phyloP scores from a whole-genome alignment of 805 yeast genomes.

The Ogataea pini region DNA sequence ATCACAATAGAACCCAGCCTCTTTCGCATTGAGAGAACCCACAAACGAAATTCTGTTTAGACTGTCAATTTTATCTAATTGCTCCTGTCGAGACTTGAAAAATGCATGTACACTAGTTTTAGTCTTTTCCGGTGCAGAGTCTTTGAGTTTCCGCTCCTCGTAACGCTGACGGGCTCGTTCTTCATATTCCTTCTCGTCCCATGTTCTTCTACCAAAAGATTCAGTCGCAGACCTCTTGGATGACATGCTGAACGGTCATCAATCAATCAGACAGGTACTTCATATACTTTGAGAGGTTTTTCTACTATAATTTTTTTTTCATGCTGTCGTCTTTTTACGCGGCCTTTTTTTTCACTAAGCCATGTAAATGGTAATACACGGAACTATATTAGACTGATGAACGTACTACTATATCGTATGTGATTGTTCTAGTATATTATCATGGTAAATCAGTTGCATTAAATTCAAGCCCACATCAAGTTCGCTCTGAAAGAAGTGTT shows the following conservation, averaged over 20 bases:
- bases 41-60: conserved; percentile 29
- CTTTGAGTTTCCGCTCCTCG: conserved; percentile 5
- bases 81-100: conserved; percentile 24
- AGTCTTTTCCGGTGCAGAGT: conserved; percentile 17
- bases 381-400: conserved; percentile 5
- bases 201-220: conserved; percentile 60
- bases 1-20: conserved; percentile 85
- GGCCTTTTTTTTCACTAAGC: neutral
- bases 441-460: conserved; percentile 8
- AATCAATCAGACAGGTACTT: too few species aligned
- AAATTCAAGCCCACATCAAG: conserved; percentile 2
- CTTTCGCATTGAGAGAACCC: conserved; percentile 35
- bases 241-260: neutral
- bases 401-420: conserved; percentile 4
- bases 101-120: conserved; percentile 23
- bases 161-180: conserved; percentile 40
- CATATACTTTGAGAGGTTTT: too few species aligned
- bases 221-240: conserved; percentile 6
- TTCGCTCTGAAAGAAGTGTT: conserved; percentile 7
- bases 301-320: neutral
- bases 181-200: conserved; percentile 71
- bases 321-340: neutral
- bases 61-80: conserved; percentile 27
- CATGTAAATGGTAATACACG: conserved; percentile 4
- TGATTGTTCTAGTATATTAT: conserved; percentile 8